Conservation (phyloP, 2,329 filamentous ascomycete genomes). For the Exophiala sp. region DNA sequence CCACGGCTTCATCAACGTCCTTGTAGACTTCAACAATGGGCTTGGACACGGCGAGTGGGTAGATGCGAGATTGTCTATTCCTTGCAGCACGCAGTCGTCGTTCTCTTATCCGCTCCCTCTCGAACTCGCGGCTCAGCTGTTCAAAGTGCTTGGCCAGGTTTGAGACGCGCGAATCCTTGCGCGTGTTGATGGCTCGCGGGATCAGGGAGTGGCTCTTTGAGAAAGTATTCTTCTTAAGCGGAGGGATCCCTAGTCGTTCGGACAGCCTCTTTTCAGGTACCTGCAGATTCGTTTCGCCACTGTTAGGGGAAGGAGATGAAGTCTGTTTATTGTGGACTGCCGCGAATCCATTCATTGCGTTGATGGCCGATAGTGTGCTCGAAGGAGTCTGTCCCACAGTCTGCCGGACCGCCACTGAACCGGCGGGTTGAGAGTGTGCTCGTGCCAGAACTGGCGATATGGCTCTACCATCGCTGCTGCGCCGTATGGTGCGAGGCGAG, state of each 20-base stretch:
- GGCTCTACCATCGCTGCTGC: slow-evolving; percentile 30
- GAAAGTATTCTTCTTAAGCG: slow-evolving; percentile 55
- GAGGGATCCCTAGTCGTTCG: slow-evolving; percentile 62
- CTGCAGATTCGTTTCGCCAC: slow-evolving; percentile 34
- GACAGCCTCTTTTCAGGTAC: slow-evolving; percentile 66
- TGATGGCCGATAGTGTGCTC: slow-evolving; percentile 26
- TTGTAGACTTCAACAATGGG: slow-evolving; percentile 94
- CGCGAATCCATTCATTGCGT: slow-evolving; percentile 25
- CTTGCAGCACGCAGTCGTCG: slow-evolving; percentile 73
- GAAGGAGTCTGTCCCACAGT: slow-evolving; percentile 26
- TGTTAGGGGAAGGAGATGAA: slow-evolving; percentile 6
- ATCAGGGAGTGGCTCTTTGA: slow-evolving; percentile 63
- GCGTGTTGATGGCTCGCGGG: slow-evolving; percentile 70
- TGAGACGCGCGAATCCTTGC: slow-evolving; percentile 71
- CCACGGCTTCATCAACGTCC: slow-evolving; percentile 86
- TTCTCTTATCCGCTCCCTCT: slow-evolving; percentile 85
- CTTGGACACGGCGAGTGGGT: slow-evolving; percentile 86
- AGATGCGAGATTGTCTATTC: slow-evolving; percentile 69
- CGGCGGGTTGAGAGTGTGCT: slow-evolving; percentile 48
- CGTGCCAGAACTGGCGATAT: slow-evolving; percentile 46
- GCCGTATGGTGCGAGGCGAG: slow-evolving; percentile 25
- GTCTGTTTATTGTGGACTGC: slow-evolving; percentile 14
- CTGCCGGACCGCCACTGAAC: slow-evolving; percentile 31
- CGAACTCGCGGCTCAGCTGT: slow-evolving; percentile 91
- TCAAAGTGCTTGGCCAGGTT: slow-evolving; percentile 95